phyloP scores from a whole-genome alignment of 371 early-diverging fungal genomes.

The Mucor racemosus region DNA sequence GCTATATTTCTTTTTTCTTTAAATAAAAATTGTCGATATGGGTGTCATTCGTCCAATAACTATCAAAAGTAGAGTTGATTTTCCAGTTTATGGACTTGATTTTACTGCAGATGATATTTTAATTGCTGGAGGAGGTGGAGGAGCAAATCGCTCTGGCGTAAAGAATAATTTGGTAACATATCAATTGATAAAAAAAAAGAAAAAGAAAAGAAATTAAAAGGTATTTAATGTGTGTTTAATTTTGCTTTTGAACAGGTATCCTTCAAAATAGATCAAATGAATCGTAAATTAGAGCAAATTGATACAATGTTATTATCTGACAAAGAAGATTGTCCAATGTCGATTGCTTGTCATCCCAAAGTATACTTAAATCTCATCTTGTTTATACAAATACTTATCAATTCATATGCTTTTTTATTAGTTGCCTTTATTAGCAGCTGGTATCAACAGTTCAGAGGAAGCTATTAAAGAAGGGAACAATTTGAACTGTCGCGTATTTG shows the following conservation, averaged over 20 bases:
- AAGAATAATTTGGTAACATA: slow-evolving; percentile 66
- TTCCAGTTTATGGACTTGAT: slow-evolving; percentile 62
- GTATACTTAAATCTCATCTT: slow-evolving; percentile 23
- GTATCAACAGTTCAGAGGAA: slow-evolving; percentile 60
- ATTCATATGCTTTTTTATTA: slow-evolving; percentile 8
- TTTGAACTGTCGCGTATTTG: slow-evolving; percentile 58
- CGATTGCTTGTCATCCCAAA: slow-evolving; percentile 64
- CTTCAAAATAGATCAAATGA: slow-evolving; percentile 19
- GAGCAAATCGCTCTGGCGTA: slow-evolving; percentile 61
- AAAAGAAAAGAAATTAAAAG: too few species aligned
- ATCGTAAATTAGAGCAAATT: neutral
- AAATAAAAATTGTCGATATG: slow-evolving; percentile 4
- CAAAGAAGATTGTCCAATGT: slow-evolving; percentile 71
- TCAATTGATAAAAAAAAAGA: neutral
- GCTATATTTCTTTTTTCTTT: neutral
- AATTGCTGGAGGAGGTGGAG: slow-evolving; percentile 70
- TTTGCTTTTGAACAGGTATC: slow-evolving; percentile 19
- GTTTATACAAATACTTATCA: neutral
- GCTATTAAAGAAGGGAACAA: slow-evolving; percentile 58
- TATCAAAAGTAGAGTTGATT: slow-evolving; percentile 27
- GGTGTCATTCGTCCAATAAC: slow-evolving; percentile 7
- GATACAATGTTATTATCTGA: slow-evolving; percentile 31
- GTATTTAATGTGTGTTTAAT: neutral
- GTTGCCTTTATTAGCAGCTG: slow-evolving; percentile 43
- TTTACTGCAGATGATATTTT: slow-evolving; percentile 57